phyloP scores from a whole-genome alignment of 768 basidiomycete species.

The Gyrodon lividus region DNA sequence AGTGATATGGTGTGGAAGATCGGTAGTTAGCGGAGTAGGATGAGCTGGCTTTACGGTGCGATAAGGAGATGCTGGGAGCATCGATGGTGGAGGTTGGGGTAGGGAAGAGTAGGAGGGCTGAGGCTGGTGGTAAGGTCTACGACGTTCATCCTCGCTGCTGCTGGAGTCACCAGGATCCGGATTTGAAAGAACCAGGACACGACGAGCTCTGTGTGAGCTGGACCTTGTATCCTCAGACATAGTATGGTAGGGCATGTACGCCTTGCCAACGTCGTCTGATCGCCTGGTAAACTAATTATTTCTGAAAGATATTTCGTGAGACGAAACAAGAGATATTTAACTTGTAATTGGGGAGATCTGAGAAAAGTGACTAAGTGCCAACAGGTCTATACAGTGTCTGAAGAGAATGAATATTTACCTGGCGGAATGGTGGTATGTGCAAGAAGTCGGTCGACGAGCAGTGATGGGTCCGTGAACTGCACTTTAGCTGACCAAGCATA shows the following conservation, averaged over 20 bases:
- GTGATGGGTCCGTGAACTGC: slow-evolving; percentile 26
- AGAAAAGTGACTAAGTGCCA: neutral
- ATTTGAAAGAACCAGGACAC: slow-evolving; percentile 59
- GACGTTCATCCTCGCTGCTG: slow-evolving; percentile 38
- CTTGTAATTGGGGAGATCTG: slow-evolving; percentile 3
- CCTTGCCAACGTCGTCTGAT: slow-evolving; percentile 29
- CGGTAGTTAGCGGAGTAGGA: slow-evolving; percentile 38
- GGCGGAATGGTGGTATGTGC: slow-evolving; percentile 27
- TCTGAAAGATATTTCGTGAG: neutral
- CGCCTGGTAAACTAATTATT: slow-evolving; percentile 3
- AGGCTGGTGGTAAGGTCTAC: slow-evolving; percentile 10
- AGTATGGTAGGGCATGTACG: slow-evolving; percentile 31
- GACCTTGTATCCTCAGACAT: slow-evolving; percentile 66
- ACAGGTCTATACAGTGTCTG: neutral
- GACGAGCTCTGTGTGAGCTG: slow-evolving; percentile 32
- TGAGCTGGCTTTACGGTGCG: slow-evolving; percentile 19
- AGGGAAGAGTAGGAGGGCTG: slow-evolving; percentile 26
- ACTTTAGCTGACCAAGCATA: slow-evolving; percentile 31
- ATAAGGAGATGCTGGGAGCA: slow-evolving; percentile 18
- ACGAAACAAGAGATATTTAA: neutral
- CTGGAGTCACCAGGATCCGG: slow-evolving; percentile 51
- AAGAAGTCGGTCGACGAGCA: slow-evolving; percentile 20
- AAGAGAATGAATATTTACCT: slow-evolving; percentile 13
- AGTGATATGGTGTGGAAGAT: slow-evolving; percentile 33
- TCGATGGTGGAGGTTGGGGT: slow-evolving; percentile 27